Evolutionary conservation across 306 rosid genomes (phyloP).

Genomic region (Prunus salicina): DNA sequence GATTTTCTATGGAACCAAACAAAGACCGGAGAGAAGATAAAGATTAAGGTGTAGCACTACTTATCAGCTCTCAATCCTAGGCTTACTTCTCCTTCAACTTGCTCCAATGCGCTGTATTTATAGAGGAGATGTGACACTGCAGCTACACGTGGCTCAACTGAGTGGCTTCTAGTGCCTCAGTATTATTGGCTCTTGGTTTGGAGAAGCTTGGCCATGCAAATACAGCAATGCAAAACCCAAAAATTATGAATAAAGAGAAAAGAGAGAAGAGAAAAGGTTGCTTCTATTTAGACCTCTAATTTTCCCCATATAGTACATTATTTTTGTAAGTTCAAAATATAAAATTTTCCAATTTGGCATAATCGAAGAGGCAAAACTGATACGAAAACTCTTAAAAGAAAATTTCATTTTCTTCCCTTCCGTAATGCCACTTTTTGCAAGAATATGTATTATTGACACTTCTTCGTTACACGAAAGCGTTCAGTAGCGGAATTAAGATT

Average conservation of each 20-base stretch:
- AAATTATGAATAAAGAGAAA: neutral
- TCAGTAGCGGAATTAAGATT: too few relatives aligned
- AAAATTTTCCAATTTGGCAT: too few relatives aligned
- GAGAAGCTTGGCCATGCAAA: slow-evolving; percentile 34
- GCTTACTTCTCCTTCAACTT: neutral
- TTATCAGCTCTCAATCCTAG: neutral
- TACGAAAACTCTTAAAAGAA: too few relatives aligned
- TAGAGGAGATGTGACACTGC: slow-evolving; percentile 15
- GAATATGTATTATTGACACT: too few relatives aligned
- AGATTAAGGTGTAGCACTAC: neutral
- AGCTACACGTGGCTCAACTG: slow-evolving; percentile 37
- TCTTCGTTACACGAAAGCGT: too few relatives aligned
- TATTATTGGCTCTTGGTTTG: neutral
- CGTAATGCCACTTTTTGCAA: too few relatives aligned
- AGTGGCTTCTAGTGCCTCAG: slow-evolving; percentile 1
- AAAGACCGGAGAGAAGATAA: neutral
- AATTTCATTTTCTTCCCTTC: too few relatives aligned
- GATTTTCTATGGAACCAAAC: neutral
- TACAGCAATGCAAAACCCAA: neutral
- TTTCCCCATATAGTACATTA: too few relatives aligned
- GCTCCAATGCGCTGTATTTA: slow-evolving; percentile 22
- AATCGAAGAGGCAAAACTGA: too few relatives aligned
- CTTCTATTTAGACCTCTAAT: too few relatives aligned
- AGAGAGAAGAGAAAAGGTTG: neutral
- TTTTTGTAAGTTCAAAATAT: too few relatives aligned